Evolutionary conservation across 2,329 filamentous ascomycete species (phyloP), one percentile per base, ranked within the genome.

Genomic region (Arachnomyces sp.): DNA sequence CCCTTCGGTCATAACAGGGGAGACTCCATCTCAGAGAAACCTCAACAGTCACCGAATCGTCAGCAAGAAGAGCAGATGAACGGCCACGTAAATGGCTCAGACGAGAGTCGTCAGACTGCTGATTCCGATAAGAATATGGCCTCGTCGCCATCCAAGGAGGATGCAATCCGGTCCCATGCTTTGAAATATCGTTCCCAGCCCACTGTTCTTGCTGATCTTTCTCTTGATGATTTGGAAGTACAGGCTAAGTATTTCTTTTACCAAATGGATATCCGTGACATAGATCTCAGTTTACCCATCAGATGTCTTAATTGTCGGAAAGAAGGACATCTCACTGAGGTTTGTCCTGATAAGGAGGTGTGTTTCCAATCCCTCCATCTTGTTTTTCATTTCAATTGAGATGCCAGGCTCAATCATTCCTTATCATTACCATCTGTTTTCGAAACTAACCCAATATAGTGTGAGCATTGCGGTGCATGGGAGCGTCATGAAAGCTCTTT

Each of bases 271-370:
- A 53, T 59, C 16, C 53, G 62, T 36, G 53, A 61, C 15, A n/a
- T 68, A 33, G 61, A 69, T 47, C 57, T 67, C 16, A 58, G 56
- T 33, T 49, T 62, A 8, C 64, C 66, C 5, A 53, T 67, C 16
- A 52, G 59, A 15, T 72, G 68, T 43, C 59, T 59, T 13, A 57
- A 64, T 39, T 70, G 66, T 46, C 53, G 66, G 40, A 48, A 54
- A 16, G 53, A 61, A 43, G 68, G 67, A 3, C 68, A 72, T 45
- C 50, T 67, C 43, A 53, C 58, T 14, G 57, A 63, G 18, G 52
- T 60, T 28, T 72, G 68, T 49, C 65, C 66, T 3, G 52, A 54
- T 28, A 64, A 63, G 43, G 61, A 65, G 60, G 63, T 66, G 53
- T 34, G 55, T 47, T 43, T 43, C 31, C 31, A n/a, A 31, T n/a